Conservation (phyloP, 495 filamentous ascomycete species). For the Xylaria palmicola region DNA sequence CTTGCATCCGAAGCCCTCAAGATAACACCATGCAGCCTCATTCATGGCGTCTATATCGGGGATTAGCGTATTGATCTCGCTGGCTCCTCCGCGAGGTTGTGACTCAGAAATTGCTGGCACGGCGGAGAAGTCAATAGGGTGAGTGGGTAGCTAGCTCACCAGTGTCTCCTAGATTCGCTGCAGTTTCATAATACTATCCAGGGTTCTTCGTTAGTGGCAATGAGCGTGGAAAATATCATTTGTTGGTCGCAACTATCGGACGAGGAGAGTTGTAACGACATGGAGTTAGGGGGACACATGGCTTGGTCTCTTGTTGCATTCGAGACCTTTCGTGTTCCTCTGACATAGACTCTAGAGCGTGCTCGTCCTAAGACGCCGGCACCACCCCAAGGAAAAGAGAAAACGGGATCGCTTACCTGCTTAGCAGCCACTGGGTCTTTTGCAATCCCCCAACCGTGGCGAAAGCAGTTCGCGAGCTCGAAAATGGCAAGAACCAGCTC, state of each 20-base stretch:
- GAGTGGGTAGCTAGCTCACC: slow-evolving; percentile 39
- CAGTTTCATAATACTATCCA: slow-evolving; percentile 91
- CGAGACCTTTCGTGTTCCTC: not conserved
- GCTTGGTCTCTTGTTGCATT: slow-evolving; percentile 4
- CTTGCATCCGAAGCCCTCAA: slow-evolving; percentile 89
- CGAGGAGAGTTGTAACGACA: slow-evolving; percentile 1
- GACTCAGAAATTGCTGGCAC: slow-evolving; percentile 16
- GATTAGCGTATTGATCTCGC: slow-evolving; percentile 21
- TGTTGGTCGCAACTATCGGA: not conserved
- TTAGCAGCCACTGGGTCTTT: slow-evolving; percentile 86
- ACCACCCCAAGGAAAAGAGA: not conserved
- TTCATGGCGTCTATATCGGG: slow-evolving; percentile 81
- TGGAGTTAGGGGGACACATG: not conserved
- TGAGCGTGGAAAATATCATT: slow-evolving; percentile 23
- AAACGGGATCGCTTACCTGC: slow-evolving; percentile 39
- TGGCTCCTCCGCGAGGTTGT: slow-evolving; percentile 16
- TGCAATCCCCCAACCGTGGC: slow-evolving; percentile 90
- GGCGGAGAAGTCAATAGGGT: slow-evolving; percentile 14
- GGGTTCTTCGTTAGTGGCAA: slow-evolving; percentile 24
- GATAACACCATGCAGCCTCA: slow-evolving; percentile 92
- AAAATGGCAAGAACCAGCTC: slow-evolving; percentile 98
- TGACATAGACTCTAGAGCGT: not conserved
- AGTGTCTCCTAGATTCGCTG: slow-evolving; percentile 90
- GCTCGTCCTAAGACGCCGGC: not conserved
- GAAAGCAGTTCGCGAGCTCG: slow-evolving; percentile 92